A percentile compares a stretch with the other conserved stretches of the same genome.
These are phyloP conservation scores for Chamaecrista fasciculata DNA, from an alignment of 306 rosid genomes.

Conservation along the genomic window DNA sequence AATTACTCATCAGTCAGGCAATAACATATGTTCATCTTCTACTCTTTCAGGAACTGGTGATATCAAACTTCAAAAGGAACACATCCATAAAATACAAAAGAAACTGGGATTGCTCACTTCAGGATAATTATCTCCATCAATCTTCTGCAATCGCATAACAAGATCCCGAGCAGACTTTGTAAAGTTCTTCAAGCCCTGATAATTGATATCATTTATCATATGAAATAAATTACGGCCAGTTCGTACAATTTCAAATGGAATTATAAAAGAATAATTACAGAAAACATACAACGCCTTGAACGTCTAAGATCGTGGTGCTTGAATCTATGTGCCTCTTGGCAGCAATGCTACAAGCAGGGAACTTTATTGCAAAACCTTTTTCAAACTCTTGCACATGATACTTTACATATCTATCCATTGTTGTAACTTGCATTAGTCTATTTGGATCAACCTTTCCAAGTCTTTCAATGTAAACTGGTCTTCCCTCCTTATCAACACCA, in stretches of 20 bases:
- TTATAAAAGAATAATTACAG: slow-evolving; percentile 7
- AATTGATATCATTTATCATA: slow-evolving; percentile 27
- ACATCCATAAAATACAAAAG: slow-evolving; percentile 13
- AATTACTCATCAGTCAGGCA: slow-evolving; percentile 11
- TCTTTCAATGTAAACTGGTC: slow-evolving; percentile 92
- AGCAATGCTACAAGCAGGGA: slow-evolving; percentile 94
- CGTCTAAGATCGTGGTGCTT: slow-evolving; percentile 92
- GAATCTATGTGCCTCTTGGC: slow-evolving; percentile 96
- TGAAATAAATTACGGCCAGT: slow-evolving; percentile 6
- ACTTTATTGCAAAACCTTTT: slow-evolving; percentile 79
- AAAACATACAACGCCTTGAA: slow-evolving; percentile 96
- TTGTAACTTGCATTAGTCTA: slow-evolving; percentile 92
- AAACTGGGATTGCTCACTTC: slow-evolving; percentile 51
- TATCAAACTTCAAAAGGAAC: slow-evolving; percentile 20
- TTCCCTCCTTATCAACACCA: slow-evolving; percentile 97
- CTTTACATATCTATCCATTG: slow-evolving; percentile 84
- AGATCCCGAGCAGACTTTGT: slow-evolving; percentile 90
- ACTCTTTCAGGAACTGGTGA: slow-evolving; percentile 5
- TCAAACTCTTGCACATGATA: slow-evolving; percentile 93
- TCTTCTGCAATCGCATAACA: slow-evolving; percentile 73
- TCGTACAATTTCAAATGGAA: slow-evolving; percentile 8
- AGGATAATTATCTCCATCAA: slow-evolving; percentile 95
- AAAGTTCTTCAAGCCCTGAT: slow-evolving; percentile 90
- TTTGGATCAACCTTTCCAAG: slow-evolving; percentile 90
- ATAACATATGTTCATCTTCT: slow-evolving; percentile 8